phyloP scores from a whole-genome alignment of 768 basidiomycete species.

The Psilocybe sp. region DNA sequence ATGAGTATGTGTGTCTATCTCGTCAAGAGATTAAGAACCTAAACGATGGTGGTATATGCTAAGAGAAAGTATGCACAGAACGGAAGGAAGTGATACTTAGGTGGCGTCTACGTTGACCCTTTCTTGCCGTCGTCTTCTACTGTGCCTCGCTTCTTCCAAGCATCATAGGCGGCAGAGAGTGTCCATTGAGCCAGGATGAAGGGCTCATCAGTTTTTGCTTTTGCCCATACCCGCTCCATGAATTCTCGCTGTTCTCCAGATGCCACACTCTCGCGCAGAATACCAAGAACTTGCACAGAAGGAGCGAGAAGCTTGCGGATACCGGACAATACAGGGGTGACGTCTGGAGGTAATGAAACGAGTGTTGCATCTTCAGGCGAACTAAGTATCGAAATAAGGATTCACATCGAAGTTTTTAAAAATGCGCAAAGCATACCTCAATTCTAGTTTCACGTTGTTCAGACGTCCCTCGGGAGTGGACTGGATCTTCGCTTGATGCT shows the following conservation, averaged over 20 bases:
- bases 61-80: too few species aligned
- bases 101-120: conserved; percentile 25
- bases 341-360: conserved; percentile 55
- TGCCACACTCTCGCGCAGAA: conserved; percentile 50
- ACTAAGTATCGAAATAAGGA: conserved; percentile 1
- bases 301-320: conserved; percentile 58
- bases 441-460: conserved; percentile 6
- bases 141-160: conserved; percentile 42
- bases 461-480: conserved; percentile 9
- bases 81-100: conserved; percentile 4
- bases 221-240: conserved; percentile 58
- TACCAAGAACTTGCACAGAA: conserved; percentile 45
- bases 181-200: conserved; percentile 43
- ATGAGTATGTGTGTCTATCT: too few species aligned
- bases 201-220: conserved; percentile 62
- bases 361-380: conserved; percentile 51
- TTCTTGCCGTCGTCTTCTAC: conserved; percentile 40
- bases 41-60: too few species aligned
- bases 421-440: conserved; percentile 25
- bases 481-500: conserved; percentile 46
- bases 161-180: conserved; percentile 36
- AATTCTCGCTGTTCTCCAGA: conserved; percentile 61
- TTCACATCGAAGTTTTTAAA: neutral
- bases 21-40: too few species aligned
- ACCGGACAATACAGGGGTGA: conserved; percentile 49